Percentiles rank a stretch among this genome's conserved stretches.
Evolutionary conservation across 306 rosid genomes (phyloP).

Genomic region (Lathyrus aphaca): DNA sequence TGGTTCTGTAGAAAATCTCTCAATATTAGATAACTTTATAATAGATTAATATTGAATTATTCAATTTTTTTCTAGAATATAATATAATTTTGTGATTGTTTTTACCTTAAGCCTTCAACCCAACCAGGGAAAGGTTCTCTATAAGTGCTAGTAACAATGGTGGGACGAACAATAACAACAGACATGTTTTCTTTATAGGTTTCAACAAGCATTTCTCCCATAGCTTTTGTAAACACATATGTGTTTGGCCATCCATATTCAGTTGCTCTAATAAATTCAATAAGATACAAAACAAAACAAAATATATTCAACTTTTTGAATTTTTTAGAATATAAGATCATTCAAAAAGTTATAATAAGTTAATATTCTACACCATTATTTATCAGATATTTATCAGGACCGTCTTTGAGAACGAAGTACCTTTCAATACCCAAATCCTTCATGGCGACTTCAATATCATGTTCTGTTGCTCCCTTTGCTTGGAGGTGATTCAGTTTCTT

Average conservation of each 20-base stretch:
- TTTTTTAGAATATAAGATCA: neutral
- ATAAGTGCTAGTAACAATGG: slow-evolving; percentile 68
- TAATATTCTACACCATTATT: no score
- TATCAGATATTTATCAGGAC: neutral
- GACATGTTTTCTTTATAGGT: slow-evolving; percentile 45
- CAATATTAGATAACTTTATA: neutral
- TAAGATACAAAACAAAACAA: neutral
- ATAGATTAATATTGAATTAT: no score
- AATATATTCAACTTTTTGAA: neutral
- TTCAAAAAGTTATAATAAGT: neutral
- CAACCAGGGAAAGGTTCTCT: slow-evolving; percentile 91
- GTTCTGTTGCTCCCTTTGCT: slow-evolving; percentile 44
- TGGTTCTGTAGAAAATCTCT: slow-evolving; percentile 54
- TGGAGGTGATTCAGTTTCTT: slow-evolving; percentile 49
- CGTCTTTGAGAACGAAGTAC: slow-evolving; percentile 2
- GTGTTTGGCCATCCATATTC: slow-evolving; percentile 80
- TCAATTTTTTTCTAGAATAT: no score
- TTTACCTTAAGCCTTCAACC: slow-evolving; percentile 79
- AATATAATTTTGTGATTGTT: neutral
- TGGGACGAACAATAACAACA: slow-evolving; percentile 64
- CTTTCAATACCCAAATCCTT: slow-evolving; percentile 67
- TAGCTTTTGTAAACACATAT: slow-evolving; percentile 80
- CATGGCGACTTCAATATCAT: slow-evolving; percentile 51
- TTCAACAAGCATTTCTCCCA: slow-evolving; percentile 79
- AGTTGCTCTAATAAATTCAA: slow-evolving; percentile 52